Base-by-base conservation (phyloP, 2,329 filamentous ascomycete species). In the Coniella lustricola region DNA sequence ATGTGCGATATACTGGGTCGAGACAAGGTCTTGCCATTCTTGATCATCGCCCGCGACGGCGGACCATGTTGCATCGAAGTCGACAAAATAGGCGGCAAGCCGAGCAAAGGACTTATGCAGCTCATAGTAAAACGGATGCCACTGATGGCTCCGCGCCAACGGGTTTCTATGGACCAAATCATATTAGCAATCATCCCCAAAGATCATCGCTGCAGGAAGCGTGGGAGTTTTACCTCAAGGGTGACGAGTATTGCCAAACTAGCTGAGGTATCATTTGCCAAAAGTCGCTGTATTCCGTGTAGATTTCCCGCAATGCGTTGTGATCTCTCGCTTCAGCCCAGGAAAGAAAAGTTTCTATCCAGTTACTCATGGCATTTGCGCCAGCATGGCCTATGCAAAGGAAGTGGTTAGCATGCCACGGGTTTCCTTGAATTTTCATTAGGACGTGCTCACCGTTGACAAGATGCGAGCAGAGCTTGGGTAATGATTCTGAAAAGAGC, bases 191-290 rank as follows among this genome's bases (percentile, higher is more conserved):
- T 18, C 35, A 31, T 17, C 22, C 32, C 16, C 10, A 18, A 38
- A 32, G 7, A 18, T 36, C 29, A 25, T 16, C 48, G 33, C 31
- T 5, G 41, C 32, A 3, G 14, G 46, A 44, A 29, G 40, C 5
- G 10, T 5, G 34, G 20, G 16, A 12, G 10, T 9, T n/a, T 44
- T 34, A 37, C 49, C 16, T 37, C 10, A 18, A 20, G 21, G 44
- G 36, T 4, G 22, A 17, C 12, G 42, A 22, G 18, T 41, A 44
- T 42, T 49, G 43, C 59, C 62, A 68, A 16, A 79, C 64, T 9
- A 82, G 56, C 0, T 75, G 71, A 1, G 79, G 76, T 21, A 83
- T 66, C 3, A 60, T 52, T 29, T 61, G 54, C 79, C 79, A 84
- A 54, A 83, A 75, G 3, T 64, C 57, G 31, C 60, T 65, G 49